Evolutionary conservation across 192 early-diverging fungal genomes (phyloP), one percentile per base, ranked within the genome.

Genomic region (Coemansia erecta): DNA sequence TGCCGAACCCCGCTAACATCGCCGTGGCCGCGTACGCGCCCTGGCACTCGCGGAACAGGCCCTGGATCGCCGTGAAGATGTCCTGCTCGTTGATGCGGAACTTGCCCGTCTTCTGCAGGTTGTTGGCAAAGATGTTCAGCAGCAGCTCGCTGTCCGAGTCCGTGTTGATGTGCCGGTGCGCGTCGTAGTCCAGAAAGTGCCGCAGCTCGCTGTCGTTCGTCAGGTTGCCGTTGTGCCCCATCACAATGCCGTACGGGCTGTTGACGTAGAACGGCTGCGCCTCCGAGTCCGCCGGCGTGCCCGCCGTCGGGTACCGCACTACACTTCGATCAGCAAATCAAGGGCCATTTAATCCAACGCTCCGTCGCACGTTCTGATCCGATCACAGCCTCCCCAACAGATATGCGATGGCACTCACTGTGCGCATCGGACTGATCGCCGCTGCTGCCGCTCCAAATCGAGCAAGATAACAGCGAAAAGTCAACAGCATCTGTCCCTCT

Each of bases 191-290:
- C 44, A 99, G 71, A 58, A 92, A 98, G 23, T 85, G 80, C 61
- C 87, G 85, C 60, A 99, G 82, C 61, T 98, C 93, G 26, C 70
- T 76, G 39, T 95, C 89, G 78, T 99, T 99, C 23, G 94, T 95
- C 65, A 99, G 78, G 74, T 98, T 99, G 40, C 98, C 98, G 73
- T 99, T 99, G 71, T 99, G 98, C 24, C 91, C 96, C 65, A 97
- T 84, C 18, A 89, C 92, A 43, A 99, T 87, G 33, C 98, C 98
- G 67, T 99, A 99, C 14, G 98, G 98, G 67, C 89, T 91, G 87
- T 99, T 99, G 68, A 99, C 98, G 70, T 98, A 99, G 72, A 99
- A 98, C 44, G 97, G 96, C 81, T 99, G 97, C 22, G 97, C 94
- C 77, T 99, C 97, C 12, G 95, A 92, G 41, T 81, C 87, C 12